These are phyloP conservation scores for Bretziella fagacearum DNA, from an alignment of 2,329 filamentous ascomycete species.

Conservation along the genomic window DNA sequence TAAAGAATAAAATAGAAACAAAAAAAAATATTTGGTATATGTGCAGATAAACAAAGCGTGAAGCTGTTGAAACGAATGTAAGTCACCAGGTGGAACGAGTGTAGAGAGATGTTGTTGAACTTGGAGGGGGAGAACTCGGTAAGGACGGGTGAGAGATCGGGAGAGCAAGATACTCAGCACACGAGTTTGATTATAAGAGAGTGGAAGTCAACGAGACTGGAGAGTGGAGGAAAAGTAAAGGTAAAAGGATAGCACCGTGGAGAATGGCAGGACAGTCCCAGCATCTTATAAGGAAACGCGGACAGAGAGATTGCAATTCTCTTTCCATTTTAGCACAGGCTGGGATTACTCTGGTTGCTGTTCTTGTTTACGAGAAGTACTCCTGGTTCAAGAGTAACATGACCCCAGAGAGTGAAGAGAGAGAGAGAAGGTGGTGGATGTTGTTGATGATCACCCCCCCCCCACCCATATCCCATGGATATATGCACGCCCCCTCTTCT, in stretches of 20 bases:
- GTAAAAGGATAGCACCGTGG: background rate
- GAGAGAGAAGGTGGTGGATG: no score
- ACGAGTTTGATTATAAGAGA: constrained; percentile 6
- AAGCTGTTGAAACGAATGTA: constrained; percentile 9
- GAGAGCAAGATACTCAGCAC: background rate
- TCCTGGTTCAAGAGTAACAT: background rate
- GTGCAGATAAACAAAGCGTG: constrained; percentile 5
- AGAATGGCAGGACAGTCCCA: background rate
- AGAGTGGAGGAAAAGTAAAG: constrained; percentile 2
- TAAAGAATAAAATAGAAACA: constrained; percentile 4
- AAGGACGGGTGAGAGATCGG: constrained; percentile 9
- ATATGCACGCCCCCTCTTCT: no score
- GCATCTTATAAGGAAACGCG: background rate
- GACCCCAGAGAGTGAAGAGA: no score
- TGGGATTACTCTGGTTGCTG: background rate
- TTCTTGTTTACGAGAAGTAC: background rate
- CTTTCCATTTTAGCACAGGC: background rate
- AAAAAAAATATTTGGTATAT: constrained; percentile 3
- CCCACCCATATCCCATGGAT: no score
- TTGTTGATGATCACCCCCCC: no score
- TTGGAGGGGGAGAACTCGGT: constrained; percentile 13
- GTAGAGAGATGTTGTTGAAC: constrained; percentile 8
- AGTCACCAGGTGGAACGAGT: constrained; percentile 9
- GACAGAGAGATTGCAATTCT: constrained; percentile 5
- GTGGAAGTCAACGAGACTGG: constrained; percentile 14